Evolutionary conservation across 495 filamentous ascomycete species (phyloP), one percentile per base, ranked within the genome.

Genomic region (Neurospora sp.): DNA sequence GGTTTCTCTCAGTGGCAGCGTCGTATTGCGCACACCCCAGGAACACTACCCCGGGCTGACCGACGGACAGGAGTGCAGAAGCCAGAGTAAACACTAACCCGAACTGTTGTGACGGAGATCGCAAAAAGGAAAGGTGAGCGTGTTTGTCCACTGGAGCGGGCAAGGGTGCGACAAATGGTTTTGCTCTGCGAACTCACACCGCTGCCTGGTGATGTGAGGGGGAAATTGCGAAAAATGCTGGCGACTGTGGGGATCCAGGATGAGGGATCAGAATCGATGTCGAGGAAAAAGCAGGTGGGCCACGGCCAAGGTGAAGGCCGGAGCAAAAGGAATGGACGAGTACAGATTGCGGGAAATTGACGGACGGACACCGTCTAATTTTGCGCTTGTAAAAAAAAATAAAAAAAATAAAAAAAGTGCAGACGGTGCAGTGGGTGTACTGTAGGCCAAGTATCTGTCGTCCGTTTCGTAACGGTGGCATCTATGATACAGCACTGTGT

Each of bases 1-100:
- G 77, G 79, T 75, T 75, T 77, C 70, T 73, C 70, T 70, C 71
- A 42, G 71, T 40, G 65, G 69, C 69, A 73, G 53, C 44, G 69
- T 72, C 48, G 71, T 71, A 59, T 70, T 35, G 27, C 69, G 45
- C 71, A 40, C 48, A 31, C 16, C 16, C 61, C 71, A 41, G 40
- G 70, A 72, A 68, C 71, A 73, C 37, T 70, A 74, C 76, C 72
- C 74, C 72, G 40, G 72, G 73, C 73, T 27, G 65, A 41, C 69
- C 69, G 41, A 40, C 68, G 44, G 45, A 40, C 40, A n/a, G 44
- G 45, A 31, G 70, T 53, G 69, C 35, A 40, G 65, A 68, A n/a
- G 71, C 39, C 41, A 72, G 39, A 70, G 27, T 35, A 70, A 61
- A 68, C 45, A 74, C 73, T 74, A 40, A 74, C 73, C 73, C 65